Percentiles rank a stretch among this genome's conserved stretches.
Evolutionary conservation across 192 early-diverging fungal genomes (phyloP).

Genomic region (Phycomyces blakesleeanus): DNA sequence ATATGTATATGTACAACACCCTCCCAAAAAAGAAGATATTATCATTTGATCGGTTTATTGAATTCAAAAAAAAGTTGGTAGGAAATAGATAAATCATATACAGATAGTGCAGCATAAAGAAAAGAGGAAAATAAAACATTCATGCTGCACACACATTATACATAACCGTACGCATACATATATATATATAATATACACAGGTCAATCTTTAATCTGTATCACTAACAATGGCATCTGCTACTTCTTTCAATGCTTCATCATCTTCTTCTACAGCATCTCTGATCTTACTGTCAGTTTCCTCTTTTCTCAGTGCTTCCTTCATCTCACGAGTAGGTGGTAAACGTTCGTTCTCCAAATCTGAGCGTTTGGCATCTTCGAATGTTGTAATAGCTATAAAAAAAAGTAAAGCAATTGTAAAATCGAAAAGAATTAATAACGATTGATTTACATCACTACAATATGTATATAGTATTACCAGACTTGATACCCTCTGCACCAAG

Average conservation of each 20-base stretch:
- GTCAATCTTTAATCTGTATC: constrained; percentile 7
- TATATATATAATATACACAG: not conserved
- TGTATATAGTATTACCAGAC: constrained; percentile 48
- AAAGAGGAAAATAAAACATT: too few species aligned
- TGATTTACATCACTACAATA: not conserved
- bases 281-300: constrained; percentile 34
- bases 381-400: constrained; percentile 67
- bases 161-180: not conserved
- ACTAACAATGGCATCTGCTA: constrained; percentile 30
- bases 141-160: not conserved
- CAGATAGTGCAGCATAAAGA: too few species aligned
- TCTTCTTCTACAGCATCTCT: constrained; percentile 34
- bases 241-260: constrained; percentile 25
- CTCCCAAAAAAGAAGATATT: too few species aligned
- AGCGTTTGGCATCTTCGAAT: constrained; percentile 89
- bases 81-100: too few species aligned
- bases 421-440: too few species aligned
- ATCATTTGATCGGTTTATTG: too few species aligned
- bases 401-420: too few species aligned
- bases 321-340: constrained; percentile 73
- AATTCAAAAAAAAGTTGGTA: too few species aligned
- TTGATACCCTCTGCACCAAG: constrained; percentile 92
- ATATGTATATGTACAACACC: too few species aligned
- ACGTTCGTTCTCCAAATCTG: constrained; percentile 91
- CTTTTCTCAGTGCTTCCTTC: constrained; percentile 32